Conservation (phyloP, 164 flowering plant genomes). For the Platanus orientalis region DNA sequence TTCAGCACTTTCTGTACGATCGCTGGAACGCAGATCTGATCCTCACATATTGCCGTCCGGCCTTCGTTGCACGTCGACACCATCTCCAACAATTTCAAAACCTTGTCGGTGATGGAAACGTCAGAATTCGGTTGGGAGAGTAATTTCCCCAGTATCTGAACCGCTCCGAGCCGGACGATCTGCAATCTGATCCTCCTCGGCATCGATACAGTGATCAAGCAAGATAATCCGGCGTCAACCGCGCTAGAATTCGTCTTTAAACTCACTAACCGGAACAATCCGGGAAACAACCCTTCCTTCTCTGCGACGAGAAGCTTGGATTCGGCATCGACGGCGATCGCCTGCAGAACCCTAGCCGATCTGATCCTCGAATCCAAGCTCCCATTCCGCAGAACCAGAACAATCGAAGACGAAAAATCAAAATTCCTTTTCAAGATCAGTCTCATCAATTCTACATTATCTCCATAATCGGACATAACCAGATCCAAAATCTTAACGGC, state of each 20-base stretch:
- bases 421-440: slow-evolving; percentile 18
- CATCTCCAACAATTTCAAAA: slow-evolving; percentile 53
- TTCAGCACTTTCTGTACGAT: slow-evolving; percentile 54
- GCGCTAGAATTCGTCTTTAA: slow-evolving; percentile 24
- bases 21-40: slow-evolving; percentile 39
- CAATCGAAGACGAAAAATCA: slow-evolving; percentile 29
- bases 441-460: slow-evolving; percentile 14
- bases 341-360: slow-evolving; percentile 38
- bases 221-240: slow-evolving; percentile 43
- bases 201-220: slow-evolving; percentile 39
- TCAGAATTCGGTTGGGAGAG: slow-evolving; percentile 62
- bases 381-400: slow-evolving; percentile 33
- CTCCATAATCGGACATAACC: slow-evolving; percentile 21
- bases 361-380: slow-evolving; percentile 32
- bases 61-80: slow-evolving; percentile 56
- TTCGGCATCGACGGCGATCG: slow-evolving; percentile 33
- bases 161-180: slow-evolving; percentile 41
- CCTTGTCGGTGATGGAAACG: slow-evolving; percentile 35
- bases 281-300: slow-evolving; percentile 33
- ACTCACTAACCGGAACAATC: slow-evolving; percentile 25
- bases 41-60: slow-evolving; percentile 47
- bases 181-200: slow-evolving; percentile 30
- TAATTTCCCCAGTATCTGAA: slow-evolving; percentile 26
- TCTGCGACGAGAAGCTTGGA: slow-evolving; percentile 37
- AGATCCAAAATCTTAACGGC: slow-evolving; percentile 30